These are phyloP conservation scores for Penicillium sp. DNA, from an alignment of 2,329 filamentous ascomycete species.

Conservation along the genomic window DNA sequence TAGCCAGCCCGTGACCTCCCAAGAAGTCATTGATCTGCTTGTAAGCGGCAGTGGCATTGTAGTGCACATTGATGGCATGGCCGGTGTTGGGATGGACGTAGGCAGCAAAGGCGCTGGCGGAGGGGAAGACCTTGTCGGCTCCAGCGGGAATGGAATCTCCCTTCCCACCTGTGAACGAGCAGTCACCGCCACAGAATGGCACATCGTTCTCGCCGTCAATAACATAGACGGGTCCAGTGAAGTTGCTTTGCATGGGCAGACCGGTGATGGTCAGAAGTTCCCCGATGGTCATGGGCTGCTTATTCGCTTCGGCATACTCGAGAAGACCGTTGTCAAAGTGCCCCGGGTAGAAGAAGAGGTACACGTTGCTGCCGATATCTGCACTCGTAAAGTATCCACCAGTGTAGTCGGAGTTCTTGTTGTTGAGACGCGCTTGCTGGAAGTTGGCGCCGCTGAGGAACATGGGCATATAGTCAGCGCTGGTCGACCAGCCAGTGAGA, in stretches of 20 bases:
- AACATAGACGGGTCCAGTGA: constrained; percentile 26
- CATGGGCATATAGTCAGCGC: constrained; percentile 16
- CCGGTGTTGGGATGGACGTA: constrained; percentile 27
- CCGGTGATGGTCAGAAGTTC: constrained; percentile 25
- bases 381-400: constrained; percentile 25
- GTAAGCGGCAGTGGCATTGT: constrained; percentile 27
- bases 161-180: constrained; percentile 21
- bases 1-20: background rate
- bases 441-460: constrained; percentile 22
- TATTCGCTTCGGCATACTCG: constrained; percentile 18
- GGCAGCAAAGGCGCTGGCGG: constrained; percentile 21
- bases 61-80: constrained; percentile 31
- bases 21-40: constrained; percentile 17
- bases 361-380: constrained; percentile 15
- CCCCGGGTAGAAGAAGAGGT: constrained; percentile 15
- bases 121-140: constrained; percentile 17
- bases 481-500: constrained; percentile 39
- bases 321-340: constrained; percentile 18
- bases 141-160: constrained; percentile 13
- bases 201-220: constrained; percentile 23
- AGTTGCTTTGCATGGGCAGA: constrained; percentile 12
- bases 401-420: constrained; percentile 17
- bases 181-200: constrained; percentile 29
- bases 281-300: constrained; percentile 27
- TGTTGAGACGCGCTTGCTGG: constrained; percentile 18